Evolutionary conservation across 768 basidiomycete species (phyloP).

Genomic region (Termitomyces sp.): DNA sequence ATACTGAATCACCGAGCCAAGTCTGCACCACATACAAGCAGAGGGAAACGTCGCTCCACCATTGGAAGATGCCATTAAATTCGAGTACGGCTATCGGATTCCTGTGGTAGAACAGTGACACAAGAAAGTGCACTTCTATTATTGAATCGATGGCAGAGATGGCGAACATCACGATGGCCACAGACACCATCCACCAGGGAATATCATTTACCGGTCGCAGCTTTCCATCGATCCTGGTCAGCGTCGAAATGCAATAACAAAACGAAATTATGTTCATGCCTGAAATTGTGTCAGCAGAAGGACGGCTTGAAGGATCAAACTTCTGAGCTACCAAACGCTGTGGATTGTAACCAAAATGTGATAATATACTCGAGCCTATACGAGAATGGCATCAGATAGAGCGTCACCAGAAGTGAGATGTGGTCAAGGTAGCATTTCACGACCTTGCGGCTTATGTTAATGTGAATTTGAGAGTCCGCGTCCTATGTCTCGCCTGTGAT

Average conservation of each 20-base stretch:
- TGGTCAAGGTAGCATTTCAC: not conserved
- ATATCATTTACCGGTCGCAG: not conserved
- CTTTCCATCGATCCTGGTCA: not conserved
- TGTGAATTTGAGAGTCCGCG: not conserved
- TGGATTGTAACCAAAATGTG: conserved; percentile 4
- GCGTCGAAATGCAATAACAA: conserved; percentile 4
- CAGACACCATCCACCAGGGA: conserved; percentile 1
- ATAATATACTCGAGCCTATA: not conserved
- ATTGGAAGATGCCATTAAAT: conserved; percentile 2
- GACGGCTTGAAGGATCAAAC: not conserved
- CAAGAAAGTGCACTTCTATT: conserved; percentile 3
- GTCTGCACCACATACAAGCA: conserved; percentile 7
- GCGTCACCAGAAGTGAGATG: not conserved
- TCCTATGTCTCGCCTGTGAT: conserved; percentile 2
- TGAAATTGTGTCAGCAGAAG: not conserved
- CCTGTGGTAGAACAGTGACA: not conserved
- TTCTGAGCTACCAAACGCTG: conserved; percentile 5
- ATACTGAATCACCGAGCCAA: conserved; percentile 7
- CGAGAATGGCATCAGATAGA: conserved; percentile 2
- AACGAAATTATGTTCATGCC: conserved; percentile 14
- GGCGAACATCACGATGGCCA: conserved; percentile 8
- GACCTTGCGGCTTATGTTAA: not conserved
- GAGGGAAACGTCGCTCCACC: conserved; percentile 9
- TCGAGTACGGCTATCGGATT: conserved; percentile 4
- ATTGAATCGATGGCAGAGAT: conserved; percentile 5